These are phyloP conservation scores for Suillus occidentalis DNA, from an alignment of 768 basidiomycete genomes.

Conservation along the genomic window DNA sequence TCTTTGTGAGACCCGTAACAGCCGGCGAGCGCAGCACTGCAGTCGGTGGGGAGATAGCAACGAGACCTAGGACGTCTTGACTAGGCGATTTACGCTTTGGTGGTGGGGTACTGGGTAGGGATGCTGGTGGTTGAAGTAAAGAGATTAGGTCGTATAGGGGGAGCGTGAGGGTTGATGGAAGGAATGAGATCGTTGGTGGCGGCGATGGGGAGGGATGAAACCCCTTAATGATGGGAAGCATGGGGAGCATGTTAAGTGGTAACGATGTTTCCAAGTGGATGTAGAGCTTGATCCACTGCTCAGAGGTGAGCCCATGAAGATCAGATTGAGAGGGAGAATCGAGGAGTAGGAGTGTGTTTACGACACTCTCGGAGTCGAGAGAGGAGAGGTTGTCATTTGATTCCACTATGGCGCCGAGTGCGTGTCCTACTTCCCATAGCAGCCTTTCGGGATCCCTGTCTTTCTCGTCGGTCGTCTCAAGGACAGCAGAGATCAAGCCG, in stretches of 20 bases:
- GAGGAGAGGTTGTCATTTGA: slow-evolving; percentile 23
- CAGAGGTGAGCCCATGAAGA: slow-evolving; percentile 48
- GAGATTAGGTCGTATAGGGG: slow-evolving; percentile 48
- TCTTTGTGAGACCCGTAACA: slow-evolving; percentile 79
- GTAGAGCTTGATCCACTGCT: slow-evolving; percentile 48
- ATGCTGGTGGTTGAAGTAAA: slow-evolving; percentile 42
- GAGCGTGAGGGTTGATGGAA: slow-evolving; percentile 42
- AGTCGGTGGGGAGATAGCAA: slow-evolving; percentile 68
- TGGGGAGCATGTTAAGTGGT: background rate
- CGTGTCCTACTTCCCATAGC: slow-evolving; percentile 39
- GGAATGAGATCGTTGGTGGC: slow-evolving; percentile 29
- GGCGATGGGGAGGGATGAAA: slow-evolving; percentile 23
- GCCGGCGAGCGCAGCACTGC: slow-evolving; percentile 70
- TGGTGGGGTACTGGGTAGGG: slow-evolving; percentile 52
- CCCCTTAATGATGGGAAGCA: slow-evolving; percentile 4
- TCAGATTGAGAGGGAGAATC: slow-evolving; percentile 45
- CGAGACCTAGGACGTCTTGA: slow-evolving; percentile 59
- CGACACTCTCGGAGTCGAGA: slow-evolving; percentile 39
- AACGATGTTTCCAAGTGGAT: background rate
- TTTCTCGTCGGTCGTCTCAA: slow-evolving; percentile 24
- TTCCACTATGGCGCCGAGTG: slow-evolving; percentile 31
- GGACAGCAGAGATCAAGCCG: slow-evolving; percentile 22
- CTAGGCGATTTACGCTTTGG: slow-evolving; percentile 43
- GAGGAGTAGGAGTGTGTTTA: slow-evolving; percentile 60
- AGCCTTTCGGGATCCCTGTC: slow-evolving; percentile 28